These are phyloP conservation scores for Diplogelasinospora grovesii DNA, from an alignment of 495 filamentous ascomycete species.

Conservation along the genomic window DNA sequence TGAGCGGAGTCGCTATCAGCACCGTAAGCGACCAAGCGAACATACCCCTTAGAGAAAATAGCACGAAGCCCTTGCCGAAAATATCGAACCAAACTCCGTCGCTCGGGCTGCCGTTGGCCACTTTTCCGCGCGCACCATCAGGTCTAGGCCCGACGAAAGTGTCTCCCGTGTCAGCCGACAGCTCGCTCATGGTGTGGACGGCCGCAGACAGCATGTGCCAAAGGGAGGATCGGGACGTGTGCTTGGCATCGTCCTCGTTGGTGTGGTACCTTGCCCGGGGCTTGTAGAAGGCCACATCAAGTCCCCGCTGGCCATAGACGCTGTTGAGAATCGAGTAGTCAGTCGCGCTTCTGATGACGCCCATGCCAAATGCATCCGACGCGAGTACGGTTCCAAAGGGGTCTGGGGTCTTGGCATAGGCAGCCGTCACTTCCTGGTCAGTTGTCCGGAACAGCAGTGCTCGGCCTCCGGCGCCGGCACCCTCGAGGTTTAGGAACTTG, in stretches of 20 bases:
- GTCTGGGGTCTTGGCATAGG: conserved; percentile 61
- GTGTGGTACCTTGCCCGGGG: conserved; percentile 89
- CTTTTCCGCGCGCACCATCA: conserved; percentile 49
- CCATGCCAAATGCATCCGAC: conserved; percentile 74
- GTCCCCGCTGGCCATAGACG: conserved; percentile 73
- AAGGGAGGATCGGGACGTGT: conserved; percentile 67
- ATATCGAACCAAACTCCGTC: conserved; percentile 90
- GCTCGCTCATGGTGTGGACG: conserved; percentile 59
- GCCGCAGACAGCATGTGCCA: conserved; percentile 93
- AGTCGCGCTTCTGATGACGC: conserved; percentile 74
- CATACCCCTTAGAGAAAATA: conserved; percentile 71
- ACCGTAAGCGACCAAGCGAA: conserved; percentile 84
- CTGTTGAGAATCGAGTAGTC: conserved; percentile 84
- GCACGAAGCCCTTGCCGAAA: conserved; percentile 72
- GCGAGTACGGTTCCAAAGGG: conserved; percentile 80
- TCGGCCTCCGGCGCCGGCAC: conserved; percentile 86
- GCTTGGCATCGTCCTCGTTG: conserved; percentile 73
- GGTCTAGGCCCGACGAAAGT: conserved; percentile 56
- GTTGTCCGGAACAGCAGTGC: conserved; percentile 81
- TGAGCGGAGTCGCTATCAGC: conserved; percentile 67
- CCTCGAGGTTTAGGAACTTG: conserved; percentile 90
- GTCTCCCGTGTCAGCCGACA: conserved; percentile 63
- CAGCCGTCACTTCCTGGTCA: conserved; percentile 76
- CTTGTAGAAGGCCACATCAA: conserved; percentile 86
- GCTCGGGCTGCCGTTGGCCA: conserved; percentile 60